A percentile compares a stretch with the other conserved stretches of the same genome.
Conservation (phyloP, 805 yeast species). For the Candida patagonica region DNA sequence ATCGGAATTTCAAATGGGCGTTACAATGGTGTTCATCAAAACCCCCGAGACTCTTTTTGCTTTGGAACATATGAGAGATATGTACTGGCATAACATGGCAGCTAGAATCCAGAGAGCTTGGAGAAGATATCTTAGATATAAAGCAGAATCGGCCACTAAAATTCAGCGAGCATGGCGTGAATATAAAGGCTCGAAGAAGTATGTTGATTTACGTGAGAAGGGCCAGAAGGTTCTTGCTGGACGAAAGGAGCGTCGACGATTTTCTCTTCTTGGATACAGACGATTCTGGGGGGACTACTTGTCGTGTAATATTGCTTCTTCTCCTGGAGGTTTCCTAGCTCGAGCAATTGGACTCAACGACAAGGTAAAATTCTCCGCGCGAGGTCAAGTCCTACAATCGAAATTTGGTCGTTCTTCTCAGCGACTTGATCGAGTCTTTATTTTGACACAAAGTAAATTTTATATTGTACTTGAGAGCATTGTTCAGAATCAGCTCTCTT, state of each 20-base stretch:
- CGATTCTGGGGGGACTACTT: conserved; percentile 92
- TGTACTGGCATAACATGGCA: conserved; percentile 97
- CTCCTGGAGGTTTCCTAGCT: conserved; percentile 67
- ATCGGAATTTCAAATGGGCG: conserved; percentile 84
- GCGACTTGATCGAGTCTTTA: conserved; percentile 60
- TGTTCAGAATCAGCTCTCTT: conserved; percentile 49
- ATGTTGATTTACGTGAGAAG: conserved; percentile 73
- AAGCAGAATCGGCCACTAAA: conserved; percentile 76
- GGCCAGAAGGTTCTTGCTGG: conserved; percentile 65
- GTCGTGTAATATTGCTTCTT: conserved; percentile 68
- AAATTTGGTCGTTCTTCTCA: conserved; percentile 91
- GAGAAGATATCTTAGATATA: conserved; percentile 70
- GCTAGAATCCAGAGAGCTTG: conserved; percentile 96
- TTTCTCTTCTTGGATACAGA: conserved; percentile 80
- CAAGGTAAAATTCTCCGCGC: conserved; percentile 62
- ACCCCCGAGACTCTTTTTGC: conserved; percentile 96
- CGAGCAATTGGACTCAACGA: conserved; percentile 61
- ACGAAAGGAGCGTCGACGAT: conserved; percentile 80
- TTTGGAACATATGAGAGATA: conserved; percentile 90
- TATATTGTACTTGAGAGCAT: conserved; percentile 68
- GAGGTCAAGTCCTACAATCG: conserved; percentile 72
- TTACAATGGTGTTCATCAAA: conserved; percentile 85
- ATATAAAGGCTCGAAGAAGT: conserved; percentile 70
- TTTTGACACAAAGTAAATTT: conserved; percentile 51
- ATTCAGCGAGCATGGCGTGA: conserved; percentile 80